phyloP scores from a whole-genome alignment of 176 grass and related monocot species.

The Areca catechu region DNA sequence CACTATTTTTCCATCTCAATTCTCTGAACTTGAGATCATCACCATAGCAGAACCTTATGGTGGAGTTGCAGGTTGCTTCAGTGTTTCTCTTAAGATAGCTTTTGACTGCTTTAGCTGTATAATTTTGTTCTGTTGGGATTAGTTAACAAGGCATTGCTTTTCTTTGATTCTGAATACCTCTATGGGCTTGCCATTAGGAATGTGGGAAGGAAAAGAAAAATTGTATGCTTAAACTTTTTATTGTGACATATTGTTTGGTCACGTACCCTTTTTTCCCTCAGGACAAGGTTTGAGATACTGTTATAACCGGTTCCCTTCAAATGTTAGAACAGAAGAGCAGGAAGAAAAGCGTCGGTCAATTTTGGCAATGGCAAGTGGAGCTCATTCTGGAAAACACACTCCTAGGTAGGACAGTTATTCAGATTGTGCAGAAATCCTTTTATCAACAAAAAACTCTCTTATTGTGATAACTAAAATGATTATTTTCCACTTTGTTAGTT shows the following conservation, averaged over 20 bases:
- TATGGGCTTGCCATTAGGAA: too few species aligned
- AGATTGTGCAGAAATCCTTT: too few species aligned
- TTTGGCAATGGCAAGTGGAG: slow-evolving; percentile 63
- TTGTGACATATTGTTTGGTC: not conserved
- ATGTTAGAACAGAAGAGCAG: slow-evolving; percentile 89
- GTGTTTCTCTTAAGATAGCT: not conserved
- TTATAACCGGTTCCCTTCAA: slow-evolving; percentile 85
- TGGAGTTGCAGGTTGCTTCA: slow-evolving; percentile 49
- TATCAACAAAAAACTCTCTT: not conserved
- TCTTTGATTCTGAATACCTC: too few species aligned
- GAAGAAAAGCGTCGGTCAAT: slow-evolving; percentile 81
- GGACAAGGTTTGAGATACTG: slow-evolving; percentile 45
- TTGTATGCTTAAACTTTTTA: too few species aligned
- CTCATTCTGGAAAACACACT: slow-evolving; percentile 45
- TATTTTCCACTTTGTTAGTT: slow-evolving; percentile 39
- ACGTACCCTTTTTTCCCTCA: slow-evolving; percentile 5
- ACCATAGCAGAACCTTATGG: slow-evolving; percentile 71
- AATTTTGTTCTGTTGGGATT: slow-evolving; percentile 11
- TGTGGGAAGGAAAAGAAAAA: too few species aligned
- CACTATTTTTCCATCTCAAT: slow-evolving; percentile 78
- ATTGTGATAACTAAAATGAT: not conserved
- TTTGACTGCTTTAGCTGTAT: not conserved
- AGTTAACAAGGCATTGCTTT: slow-evolving; percentile 1
- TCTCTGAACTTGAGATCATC: slow-evolving; percentile 71
- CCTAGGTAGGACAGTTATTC: slow-evolving; percentile 39